A percentile compares a stretch with the other conserved stretches of the same genome.
phyloP scores from a whole-genome alignment of 2,329 filamentous ascomycete species.

The Onygena corvina region DNA sequence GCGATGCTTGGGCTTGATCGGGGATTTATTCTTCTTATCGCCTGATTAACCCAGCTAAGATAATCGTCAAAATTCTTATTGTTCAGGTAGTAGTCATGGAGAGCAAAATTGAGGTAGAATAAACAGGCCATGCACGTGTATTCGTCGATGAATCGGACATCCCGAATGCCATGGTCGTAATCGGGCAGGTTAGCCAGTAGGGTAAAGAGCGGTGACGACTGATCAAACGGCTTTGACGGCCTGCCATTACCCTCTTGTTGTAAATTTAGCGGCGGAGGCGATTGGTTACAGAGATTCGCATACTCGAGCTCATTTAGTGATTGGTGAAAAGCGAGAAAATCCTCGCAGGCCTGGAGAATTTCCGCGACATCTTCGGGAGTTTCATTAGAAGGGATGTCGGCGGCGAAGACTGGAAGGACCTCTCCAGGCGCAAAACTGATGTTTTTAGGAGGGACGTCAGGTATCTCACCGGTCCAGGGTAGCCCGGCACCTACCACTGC shows the following conservation, averaged over 20 bases:
- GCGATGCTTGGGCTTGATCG: slow-evolving; percentile 22
- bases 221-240: slow-evolving; percentile 15
- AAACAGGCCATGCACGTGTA: slow-evolving; percentile 25
- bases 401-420: slow-evolving; percentile 14
- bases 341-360: slow-evolving; percentile 21
- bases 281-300: slow-evolving; percentile 15
- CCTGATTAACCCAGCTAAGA: slow-evolving; percentile 21
- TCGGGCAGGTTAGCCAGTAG: slow-evolving; percentile 23
- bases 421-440: slow-evolving; percentile 20
- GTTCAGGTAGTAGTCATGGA: slow-evolving; percentile 22
- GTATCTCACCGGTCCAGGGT: slow-evolving; percentile 22
- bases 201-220: slow-evolving; percentile 20
- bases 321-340: slow-evolving; percentile 24
- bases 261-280: slow-evolving; percentile 5
- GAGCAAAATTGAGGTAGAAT: slow-evolving; percentile 22
- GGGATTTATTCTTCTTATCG: slow-evolving; percentile 20
- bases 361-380: slow-evolving; percentile 17
- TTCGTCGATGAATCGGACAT: slow-evolving; percentile 26
- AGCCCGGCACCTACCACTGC: slow-evolving; percentile 22
- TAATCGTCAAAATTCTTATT: slow-evolving; percentile 21
- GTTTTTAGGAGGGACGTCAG: slow-evolving; percentile 18
- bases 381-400: slow-evolving; percentile 12
- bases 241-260: neutral
- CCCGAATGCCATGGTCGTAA: slow-evolving; percentile 25
- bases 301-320: slow-evolving; percentile 20